Base-by-base conservation (phyloP, 495 filamentous ascomycete species). In the Aspergillus saccharolyticus region DNA sequence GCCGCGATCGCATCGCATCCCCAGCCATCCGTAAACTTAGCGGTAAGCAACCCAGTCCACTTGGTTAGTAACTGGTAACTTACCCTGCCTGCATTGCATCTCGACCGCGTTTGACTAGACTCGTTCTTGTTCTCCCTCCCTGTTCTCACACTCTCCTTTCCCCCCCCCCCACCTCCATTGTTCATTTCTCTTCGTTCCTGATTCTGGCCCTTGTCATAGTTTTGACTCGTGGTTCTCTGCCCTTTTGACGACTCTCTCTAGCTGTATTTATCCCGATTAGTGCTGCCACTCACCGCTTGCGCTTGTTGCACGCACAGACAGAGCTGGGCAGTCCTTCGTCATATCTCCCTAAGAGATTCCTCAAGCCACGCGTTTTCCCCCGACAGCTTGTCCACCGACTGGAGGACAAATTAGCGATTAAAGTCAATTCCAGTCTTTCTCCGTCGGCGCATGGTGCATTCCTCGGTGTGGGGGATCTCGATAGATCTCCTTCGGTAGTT, bases 401-500 rank as follows among this genome's bases (percentile, higher is more conserved):
- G 7, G 20, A 19, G 48, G 45, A 54, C 52, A 63, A 64, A 58
- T 53, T 15, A 28, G 47, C 56, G 51, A 55, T 60, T 42, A 46
- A 55, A 30, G 52, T 44, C 51, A 57, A 46, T 44, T 56, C 53
- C 43, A 39, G 2, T 14, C 14, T 30, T 52, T 55, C 54, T 39
- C 19, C 54, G 53, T 72, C 66, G 43, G 63, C 65, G 72, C 74
- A 78, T 78, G 76, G 76, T 76, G 66, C 72, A 78, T 78, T 74
- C 74, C 59, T 68, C 69, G 60, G 68, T 66, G 67, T 70, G 69
- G 75, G 75, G 62, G 76, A 73, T 77, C 76, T 70, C 64, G 52
- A 68, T 63, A 74, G 75, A 76, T 78, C 75, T 77, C 75, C 75
- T 69, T 64, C 58, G 63, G 62, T 70, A 63, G 59, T 52, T 64